phyloP scores from a whole-genome alignment of 139 green algal species.

The Eudorina sp. region DNA sequence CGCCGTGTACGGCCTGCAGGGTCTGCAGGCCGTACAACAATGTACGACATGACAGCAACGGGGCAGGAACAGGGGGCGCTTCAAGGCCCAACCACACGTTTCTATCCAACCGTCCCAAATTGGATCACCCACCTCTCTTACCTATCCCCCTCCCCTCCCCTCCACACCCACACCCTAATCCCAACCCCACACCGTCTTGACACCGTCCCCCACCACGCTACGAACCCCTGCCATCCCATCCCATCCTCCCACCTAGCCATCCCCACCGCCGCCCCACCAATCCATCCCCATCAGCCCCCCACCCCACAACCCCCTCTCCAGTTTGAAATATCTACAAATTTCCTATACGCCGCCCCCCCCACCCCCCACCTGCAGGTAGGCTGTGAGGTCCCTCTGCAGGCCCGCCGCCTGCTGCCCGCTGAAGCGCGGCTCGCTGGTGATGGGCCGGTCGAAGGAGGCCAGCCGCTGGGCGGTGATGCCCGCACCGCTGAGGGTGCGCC shows the following conservation, averaged over 20 bases:
- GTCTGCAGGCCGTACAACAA: conserved; percentile 3
- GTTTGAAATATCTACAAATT: too few species aligned
- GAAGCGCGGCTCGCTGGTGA: conserved; percentile 36
- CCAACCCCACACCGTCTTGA: too few species aligned
- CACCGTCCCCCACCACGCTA: too few species aligned
- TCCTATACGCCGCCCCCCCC: background rate
- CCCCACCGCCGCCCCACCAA: background rate
- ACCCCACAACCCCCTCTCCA: background rate
- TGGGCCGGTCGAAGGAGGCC: conserved; percentile 70
- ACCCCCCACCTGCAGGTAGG: conserved; percentile 70
- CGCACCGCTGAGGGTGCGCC: conserved; percentile 46
- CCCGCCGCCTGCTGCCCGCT: conserved; percentile 51
- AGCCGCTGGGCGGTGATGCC: conserved; percentile 73
- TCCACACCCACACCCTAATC: background rate
- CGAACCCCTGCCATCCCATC: too few species aligned
- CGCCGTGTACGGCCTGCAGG: conserved; percentile 76
- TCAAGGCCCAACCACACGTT: too few species aligned
- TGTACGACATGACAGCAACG: background rate
- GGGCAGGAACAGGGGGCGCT: too few species aligned
- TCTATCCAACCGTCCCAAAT: too few species aligned
- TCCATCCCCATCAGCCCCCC: background rate
- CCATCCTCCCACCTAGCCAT: background rate
- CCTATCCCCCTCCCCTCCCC: background rate
- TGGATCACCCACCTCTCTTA: too few species aligned
- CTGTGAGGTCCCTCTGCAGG: conserved; percentile 70